Evolutionary conservation across 176 grass and related monocot species (phyloP).

Genomic region (Coix lacrymajobi): DNA sequence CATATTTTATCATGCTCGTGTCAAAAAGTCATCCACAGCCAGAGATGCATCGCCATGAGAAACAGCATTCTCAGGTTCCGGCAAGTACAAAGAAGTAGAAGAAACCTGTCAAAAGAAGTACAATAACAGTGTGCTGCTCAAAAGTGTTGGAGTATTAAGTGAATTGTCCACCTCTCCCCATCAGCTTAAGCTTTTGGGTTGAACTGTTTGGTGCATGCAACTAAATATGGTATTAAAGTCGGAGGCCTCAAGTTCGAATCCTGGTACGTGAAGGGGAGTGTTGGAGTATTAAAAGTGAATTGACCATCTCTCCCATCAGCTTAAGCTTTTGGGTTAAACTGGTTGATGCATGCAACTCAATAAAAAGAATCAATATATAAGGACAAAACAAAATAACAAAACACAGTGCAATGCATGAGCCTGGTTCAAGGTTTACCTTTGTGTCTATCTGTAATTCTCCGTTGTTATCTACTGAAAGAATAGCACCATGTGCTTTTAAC

Average conservation of each 20-base stretch:
- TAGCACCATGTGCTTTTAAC: slow-evolving; percentile 81
- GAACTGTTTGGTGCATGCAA: no score
- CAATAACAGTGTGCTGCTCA: not conserved
- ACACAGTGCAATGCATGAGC: not conserved
- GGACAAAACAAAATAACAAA: not conserved
- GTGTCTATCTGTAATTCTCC: slow-evolving; percentile 71
- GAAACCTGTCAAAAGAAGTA: slow-evolving; percentile 44
- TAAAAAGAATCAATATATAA: slow-evolving; percentile 8
- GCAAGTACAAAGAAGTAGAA: slow-evolving; percentile 62
- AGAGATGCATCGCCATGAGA: slow-evolving; percentile 89
- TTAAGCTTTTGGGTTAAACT: no score
- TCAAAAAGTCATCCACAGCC: slow-evolving; percentile 78
- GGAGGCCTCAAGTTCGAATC: no score
- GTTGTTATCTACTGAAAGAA: slow-evolving; percentile 52
- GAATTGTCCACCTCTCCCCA: no score
- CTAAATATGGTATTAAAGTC: no score
- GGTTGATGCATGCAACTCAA: no score
- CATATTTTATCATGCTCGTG: slow-evolving; percentile 43
- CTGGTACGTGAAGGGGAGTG: no score
- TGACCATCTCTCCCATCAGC: no score
- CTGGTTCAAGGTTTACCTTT: slow-evolving; percentile 50
- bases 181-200: no score
- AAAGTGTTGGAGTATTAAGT: no score
- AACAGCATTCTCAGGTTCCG: slow-evolving; percentile 84
- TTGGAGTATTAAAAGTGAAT: no score